Base-by-base conservation (phyloP, 2,329 filamentous ascomycete species). In the Arthroderma sp. region DNA sequence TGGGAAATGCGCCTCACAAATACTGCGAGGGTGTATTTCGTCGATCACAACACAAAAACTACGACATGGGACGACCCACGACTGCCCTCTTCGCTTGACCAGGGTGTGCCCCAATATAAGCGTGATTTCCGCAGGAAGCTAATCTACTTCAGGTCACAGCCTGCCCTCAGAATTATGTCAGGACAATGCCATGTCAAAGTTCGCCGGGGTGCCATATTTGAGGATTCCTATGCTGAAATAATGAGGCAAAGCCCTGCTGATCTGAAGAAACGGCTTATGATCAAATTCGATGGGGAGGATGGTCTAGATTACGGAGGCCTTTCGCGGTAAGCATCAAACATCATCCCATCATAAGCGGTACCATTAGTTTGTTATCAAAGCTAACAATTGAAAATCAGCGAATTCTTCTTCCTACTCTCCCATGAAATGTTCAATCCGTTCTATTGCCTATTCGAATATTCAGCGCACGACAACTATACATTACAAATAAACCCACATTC, bases 401-500 rank as follows among this genome's bases (percentile, higher is more conserved):
- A 98, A 68, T 98, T 98, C 73, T 98, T 98, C 74, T 98, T 98
- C 79, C 73, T 98, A 36, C 78, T 98, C 45, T 96, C 89, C 10
- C 91, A 98, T 68, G 91, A 98, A 71, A 98, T 98, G 91, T 98
- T 98, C 72, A 98, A 98, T 66, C 91, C 91, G 30, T 98, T 98
- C 70, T 98, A 98, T 71, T 98, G 91, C 64, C 74, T 98, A 44
- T 98, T 98, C 72, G 91, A 98, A 69, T 98, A 98, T 67, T 96
- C 91, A 28, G 91, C 91, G 34, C 91, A 98, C 72, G 91, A 98
- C 78, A 98, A 98, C 70, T 98, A 98, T 70, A 98, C 91, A 29
- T 82, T 98, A 45, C 91, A 98, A 68, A 98, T 98, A 72, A 98
- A 98, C 70, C 91, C 91, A 38, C 91, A 98, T 66, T 98, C 91